Evolutionary conservation across 2,329 filamentous ascomycete genomes (phyloP), one percentile per base, ranked within the genome.

Genomic region (Paraconiothyrium sp.): DNA sequence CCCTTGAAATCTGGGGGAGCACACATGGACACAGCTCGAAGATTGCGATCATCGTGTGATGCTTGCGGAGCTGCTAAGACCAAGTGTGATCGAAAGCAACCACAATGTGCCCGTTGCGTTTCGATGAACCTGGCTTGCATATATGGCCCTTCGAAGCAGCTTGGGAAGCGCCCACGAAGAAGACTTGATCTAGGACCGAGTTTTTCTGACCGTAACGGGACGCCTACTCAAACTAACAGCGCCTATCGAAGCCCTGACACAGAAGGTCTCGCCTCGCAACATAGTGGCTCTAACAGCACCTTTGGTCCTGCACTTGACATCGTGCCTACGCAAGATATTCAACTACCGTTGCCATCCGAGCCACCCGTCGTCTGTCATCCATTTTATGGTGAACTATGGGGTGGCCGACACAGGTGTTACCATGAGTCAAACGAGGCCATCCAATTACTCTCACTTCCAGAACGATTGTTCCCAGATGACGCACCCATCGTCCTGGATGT

Each of bases 41-140:
- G 44, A 27, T 24, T 61, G 13, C 39, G 59, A n/a, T 57, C 54
- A 14, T 61, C 59, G 39, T 61, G 59, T 41, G 54, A 61, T 32
- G 59, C 59, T n/a, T 61, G 59, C 35, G 54, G 59, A 5, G 39
- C 49, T 2, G 59, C 59, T 22, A 61, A 61, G 39, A 57, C 54
- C 13, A 61, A 61, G 51, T 61, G 59, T 32, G 59, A 61, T 37
- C 59, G 59, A 43, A 22, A 20, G 13, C 59, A 61, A 49, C 59
- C 59, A 22, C 47, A 54, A 14, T 61, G 59, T 39, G 46, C 14
- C 6, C 59, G 59, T 14, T 61, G 59, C 34, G 7, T 39, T 27
- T 48, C 54, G 6, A n/a, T 57, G 39, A 57, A 49, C 20, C 48
- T 61, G 14, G 30, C 46, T 13, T 61, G 59, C 22, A 22, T 57